Conservation (phyloP, 2,329 filamentous ascomycete species). For the Chlorencoelia australis region DNA sequence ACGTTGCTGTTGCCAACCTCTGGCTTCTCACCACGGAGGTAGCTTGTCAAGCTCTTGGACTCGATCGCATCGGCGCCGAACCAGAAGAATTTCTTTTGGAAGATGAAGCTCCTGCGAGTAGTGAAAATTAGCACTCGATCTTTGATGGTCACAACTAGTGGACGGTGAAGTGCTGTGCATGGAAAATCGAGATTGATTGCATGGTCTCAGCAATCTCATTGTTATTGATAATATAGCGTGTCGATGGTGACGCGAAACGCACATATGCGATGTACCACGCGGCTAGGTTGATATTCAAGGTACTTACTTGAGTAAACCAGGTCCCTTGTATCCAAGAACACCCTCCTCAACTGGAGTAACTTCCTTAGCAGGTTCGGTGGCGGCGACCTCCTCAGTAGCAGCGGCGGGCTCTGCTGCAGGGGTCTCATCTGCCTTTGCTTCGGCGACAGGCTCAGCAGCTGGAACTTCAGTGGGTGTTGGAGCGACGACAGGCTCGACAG, state of each 20-base stretch:
- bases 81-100: slow-evolving; percentile 91
- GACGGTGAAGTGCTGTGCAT: too few relatives aligned
- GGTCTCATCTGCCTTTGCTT: slow-evolving; percentile 30
- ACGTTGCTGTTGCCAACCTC: slow-evolving; percentile 67
- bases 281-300: not conserved
- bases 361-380: slow-evolving; percentile 37
- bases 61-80: slow-evolving; percentile 66
- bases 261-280: not conserved
- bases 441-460: slow-evolving; percentile 27
- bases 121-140: slow-evolving; percentile 1
- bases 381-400: slow-evolving; percentile 47
- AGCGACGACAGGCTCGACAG: slow-evolving; percentile 35
- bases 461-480: slow-evolving; percentile 29
- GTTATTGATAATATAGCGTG: too few relatives aligned
- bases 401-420: slow-evolving; percentile 26
- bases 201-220: too few relatives aligned
- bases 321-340: slow-evolving; percentile 78
- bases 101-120: slow-evolving; percentile 60
- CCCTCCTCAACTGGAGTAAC: slow-evolving; percentile 53
- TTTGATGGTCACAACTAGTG: too few relatives aligned
- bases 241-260: too few relatives aligned
- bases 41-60: slow-evolving; percentile 61
- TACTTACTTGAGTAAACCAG: slow-evolving; percentile 71
- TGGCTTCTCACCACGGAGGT: slow-evolving; percentile 83
- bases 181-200: too few relatives aligned